Base-by-base conservation (phyloP, 176 grass and related monocot species). In the Otatea glauca region DNA sequence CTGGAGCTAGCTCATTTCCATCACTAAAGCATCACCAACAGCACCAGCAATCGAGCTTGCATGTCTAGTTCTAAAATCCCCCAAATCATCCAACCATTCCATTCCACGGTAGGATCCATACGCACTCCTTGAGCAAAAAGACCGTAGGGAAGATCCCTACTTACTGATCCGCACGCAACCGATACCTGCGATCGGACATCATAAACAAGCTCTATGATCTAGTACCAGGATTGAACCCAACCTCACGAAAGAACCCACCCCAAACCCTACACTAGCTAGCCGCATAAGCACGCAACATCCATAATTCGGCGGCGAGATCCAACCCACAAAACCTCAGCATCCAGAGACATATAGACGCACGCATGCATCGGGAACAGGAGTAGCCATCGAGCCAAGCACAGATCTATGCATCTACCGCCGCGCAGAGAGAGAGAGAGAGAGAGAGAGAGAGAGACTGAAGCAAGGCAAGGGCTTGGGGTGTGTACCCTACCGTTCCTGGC, bases 401-500 rank as follows among this genome's bases (percentile, higher is more conserved):
- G 79, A 87, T 83, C 84, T 86, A 50, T 25, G 10, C 17, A 49
- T 8, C 14, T 0, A 14, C 49, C 0, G 60, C 11, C 5, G 2
- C 13, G 62, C 21, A 25, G 29, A 7, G 11, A 10, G 20, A 29
- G n/a, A 7, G 11, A 10, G 20, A 29, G n/a, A 13, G 37, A 38
- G 2, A 66, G 32, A 37, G 32, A 39, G 9, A 5, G 5, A 12
- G 9, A 42, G 1, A 21, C 15, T 1, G 35, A 41, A 41, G 37
- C 4, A 6, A 63, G 60, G 27, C 5, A 13, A 34, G 5, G 14
- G 62, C 5, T 7, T 34, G 62, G 62, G 5, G 27, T 34, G 15
- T 34, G 27, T 7, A 65, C 0, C 75, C 34, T 76, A 91, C 89
- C 89, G 53, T 65, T 96, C 91, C 75, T 98, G 92, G 18, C 95